A percentile compares a stretch with the other conserved stretches of the same genome.
Conservation (phyloP, 164 flowering plant genomes). For the Vitis labrusca region DNA sequence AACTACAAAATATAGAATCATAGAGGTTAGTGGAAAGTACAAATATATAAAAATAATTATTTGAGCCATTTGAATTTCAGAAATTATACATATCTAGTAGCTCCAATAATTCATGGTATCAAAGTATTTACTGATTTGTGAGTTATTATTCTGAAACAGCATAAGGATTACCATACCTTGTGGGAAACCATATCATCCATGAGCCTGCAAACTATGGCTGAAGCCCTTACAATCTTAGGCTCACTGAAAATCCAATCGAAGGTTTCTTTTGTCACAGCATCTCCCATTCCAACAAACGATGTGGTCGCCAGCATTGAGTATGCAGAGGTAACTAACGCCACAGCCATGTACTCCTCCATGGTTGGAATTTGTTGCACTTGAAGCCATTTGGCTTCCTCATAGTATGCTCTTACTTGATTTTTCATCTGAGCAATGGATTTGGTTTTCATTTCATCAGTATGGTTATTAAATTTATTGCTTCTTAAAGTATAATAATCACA, state of each 20-base stretch:
- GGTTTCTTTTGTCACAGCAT: constrained; percentile 23
- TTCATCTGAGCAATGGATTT: constrained; percentile 24
- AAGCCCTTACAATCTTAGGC: constrained; percentile 28
- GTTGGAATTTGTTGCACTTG: constrained; percentile 24
- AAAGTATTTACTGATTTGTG: too few species aligned
- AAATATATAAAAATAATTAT: too few species aligned
- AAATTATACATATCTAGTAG: too few species aligned
- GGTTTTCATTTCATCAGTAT: too few species aligned
- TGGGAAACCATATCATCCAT: constrained; percentile 27
- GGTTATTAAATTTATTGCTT: neutral
- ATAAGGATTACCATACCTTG: constrained; percentile 20
- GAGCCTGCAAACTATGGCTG: constrained; percentile 23
- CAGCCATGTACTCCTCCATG: constrained; percentile 30
- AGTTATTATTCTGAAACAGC: too few species aligned
- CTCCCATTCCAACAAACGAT: constrained; percentile 37
- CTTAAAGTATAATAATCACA: constrained; percentile 6
- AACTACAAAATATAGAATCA: neutral
- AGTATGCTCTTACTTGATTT: constrained; percentile 20
- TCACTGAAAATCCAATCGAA: constrained; percentile 29
- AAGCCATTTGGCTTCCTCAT: constrained; percentile 38
- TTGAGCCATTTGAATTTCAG: too few species aligned
- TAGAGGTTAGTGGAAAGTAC: too few species aligned
- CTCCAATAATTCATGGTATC: too few species aligned
- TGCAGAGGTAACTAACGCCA: constrained; percentile 5
- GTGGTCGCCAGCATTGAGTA: constrained; percentile 10